Conservation (phyloP, 129 eudicot genomes). For the Artemisia argyi region DNA sequence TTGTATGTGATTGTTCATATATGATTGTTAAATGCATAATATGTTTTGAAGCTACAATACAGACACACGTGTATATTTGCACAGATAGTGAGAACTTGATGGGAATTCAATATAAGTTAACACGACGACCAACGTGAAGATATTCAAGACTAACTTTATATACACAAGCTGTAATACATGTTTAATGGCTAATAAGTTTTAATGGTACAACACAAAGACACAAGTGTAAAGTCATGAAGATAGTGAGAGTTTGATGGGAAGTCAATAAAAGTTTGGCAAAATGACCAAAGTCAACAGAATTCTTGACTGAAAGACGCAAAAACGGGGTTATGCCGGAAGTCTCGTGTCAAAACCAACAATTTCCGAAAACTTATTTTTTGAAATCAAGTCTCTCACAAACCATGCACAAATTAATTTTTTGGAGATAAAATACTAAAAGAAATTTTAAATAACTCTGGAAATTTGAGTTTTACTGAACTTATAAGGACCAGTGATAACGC, state of each 20-base stretch:
- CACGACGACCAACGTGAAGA: slow-evolving; percentile 3
- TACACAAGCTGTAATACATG: background rate
- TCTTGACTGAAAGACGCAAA: background rate
- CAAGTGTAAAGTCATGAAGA: slow-evolving; percentile 5
- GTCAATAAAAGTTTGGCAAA: background rate
- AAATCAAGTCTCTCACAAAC: background rate
- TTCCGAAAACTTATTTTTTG: background rate
- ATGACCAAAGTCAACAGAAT: background rate
- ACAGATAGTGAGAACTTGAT: slow-evolving; percentile 6
- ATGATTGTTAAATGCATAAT: background rate
- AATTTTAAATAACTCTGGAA: background rate
- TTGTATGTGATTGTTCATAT: background rate
- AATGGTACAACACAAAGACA: slow-evolving; percentile 1
- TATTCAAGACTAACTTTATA: background rate
- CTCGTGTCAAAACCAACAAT: background rate
- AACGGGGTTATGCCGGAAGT: background rate
- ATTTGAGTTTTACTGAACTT: background rate
- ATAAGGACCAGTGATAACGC: background rate
- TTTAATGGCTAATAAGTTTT: background rate
- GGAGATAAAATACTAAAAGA: background rate
- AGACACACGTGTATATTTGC: slow-evolving; percentile 7
- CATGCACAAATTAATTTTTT: background rate
- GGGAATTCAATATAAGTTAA: background rate
- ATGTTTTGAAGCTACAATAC: slow-evolving; percentile 9
- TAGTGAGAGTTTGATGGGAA: background rate